These are phyloP conservation scores for Psilocybe azurescens DNA, from an alignment of 768 basidiomycete genomes.

Conservation along the genomic window DNA sequence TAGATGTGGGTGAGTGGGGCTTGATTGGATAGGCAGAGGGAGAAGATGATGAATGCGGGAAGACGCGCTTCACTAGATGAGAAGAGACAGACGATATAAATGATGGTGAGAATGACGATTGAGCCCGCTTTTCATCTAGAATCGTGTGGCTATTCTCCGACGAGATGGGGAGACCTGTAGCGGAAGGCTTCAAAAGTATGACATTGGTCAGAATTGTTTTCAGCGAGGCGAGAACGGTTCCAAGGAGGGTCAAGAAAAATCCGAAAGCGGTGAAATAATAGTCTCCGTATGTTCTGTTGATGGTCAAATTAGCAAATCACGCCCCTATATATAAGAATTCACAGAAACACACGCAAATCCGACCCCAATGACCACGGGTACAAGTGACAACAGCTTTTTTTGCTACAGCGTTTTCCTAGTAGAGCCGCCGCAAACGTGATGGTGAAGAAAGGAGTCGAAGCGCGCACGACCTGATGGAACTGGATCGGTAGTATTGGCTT, in stretches of 20 bases:
- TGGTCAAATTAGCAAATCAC: neutral
- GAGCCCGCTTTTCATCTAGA: neutral
- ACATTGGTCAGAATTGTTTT: slow-evolving; percentile 94
- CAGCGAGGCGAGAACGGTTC: slow-evolving; percentile 89
- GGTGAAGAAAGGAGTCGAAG: slow-evolving; percentile 92
- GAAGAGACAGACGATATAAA: slow-evolving; percentile 19
- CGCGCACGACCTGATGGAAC: slow-evolving; percentile 98
- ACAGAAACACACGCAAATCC: slow-evolving; percentile 75
- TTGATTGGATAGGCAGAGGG: slow-evolving; percentile 16
- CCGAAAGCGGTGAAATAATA: slow-evolving; percentile 91
- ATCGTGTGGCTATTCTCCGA: slow-evolving; percentile 36
- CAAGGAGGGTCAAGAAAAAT: slow-evolving; percentile 85
- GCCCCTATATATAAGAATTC: no score
- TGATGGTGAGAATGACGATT: slow-evolving; percentile 16
- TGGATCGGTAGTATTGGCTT: slow-evolving; percentile 30
- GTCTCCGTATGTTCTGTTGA: slow-evolving; percentile 87
- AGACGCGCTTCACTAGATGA: slow-evolving; percentile 11
- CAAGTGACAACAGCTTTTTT: slow-evolving; percentile 69
- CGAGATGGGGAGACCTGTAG: slow-evolving; percentile 18
- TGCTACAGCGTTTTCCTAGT: slow-evolving; percentile 63
- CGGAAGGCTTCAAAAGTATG: slow-evolving; percentile 39
- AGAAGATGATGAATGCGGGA: slow-evolving; percentile 14
- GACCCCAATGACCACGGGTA: slow-evolving; percentile 90
- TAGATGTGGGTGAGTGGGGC: neutral
- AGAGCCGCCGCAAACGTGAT: slow-evolving; percentile 78